Evolutionary conservation across 768 basidiomycete species (phyloP), one percentile per base, ranked within the genome.

Genomic region (Suillus fuscotomentosus): DNA sequence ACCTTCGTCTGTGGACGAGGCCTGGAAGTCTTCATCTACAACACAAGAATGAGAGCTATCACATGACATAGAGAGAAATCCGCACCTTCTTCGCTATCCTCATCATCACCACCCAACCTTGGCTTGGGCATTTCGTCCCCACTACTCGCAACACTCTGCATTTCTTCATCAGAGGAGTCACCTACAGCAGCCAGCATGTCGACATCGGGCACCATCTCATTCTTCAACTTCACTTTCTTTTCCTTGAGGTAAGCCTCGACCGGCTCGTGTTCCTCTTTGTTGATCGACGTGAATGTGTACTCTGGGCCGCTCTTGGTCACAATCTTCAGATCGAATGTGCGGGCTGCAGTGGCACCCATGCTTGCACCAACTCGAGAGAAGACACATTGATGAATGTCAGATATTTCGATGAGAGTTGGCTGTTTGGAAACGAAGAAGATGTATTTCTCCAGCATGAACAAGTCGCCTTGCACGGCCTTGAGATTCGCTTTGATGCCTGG

Each of bases 351-450:
- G 17, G 88, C 87, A 8, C 86, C 88, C 78, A 96, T 87, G 55
- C 89, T 90, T 1, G 91, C 88, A 17, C 97, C 94, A 17, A 99
- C 91, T 63, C 96, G 92, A 10, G 95, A 97, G 83, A 99, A 97
- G 60, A 94, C 83, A 65, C 92, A 91, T 75, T 91, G 90, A 67
- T 93, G 89, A 66, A 99, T 92, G 69, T 97, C 94, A 61, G 86
- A 85, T 67, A 96, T 88, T 69, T 97, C 94, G 70, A 98, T 85
- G 71, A 97, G 89, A 41, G 88, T 87, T 1, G 97, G 97, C 68
- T 92, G 90, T 77, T 99, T 98, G 63, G 97, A 95, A 66, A 99
- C 94, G 80, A 99, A 99, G 79, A 99, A 94, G 56, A 99, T 84
- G 76, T 91, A 94, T 85, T 98, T 98, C 72, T 99, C 97, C 67